Conservation (phyloP, 1,284 basidiomycete genomes). For the Boletus semigastroideus region DNA sequence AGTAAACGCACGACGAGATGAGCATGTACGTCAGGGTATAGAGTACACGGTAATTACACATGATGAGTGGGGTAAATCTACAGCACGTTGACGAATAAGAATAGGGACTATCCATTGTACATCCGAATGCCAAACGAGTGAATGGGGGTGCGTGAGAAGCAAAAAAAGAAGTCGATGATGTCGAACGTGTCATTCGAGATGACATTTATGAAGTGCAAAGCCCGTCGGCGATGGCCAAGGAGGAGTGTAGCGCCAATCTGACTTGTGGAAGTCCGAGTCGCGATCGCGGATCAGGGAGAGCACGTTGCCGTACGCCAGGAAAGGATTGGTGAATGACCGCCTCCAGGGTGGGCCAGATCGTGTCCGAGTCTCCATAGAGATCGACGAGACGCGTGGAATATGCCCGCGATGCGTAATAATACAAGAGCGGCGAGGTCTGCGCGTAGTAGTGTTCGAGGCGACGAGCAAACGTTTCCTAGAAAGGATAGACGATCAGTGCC, state of each 20-base stretch:
- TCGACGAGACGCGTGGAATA: conserved; percentile 30
- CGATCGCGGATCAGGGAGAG: conserved; percentile 5
- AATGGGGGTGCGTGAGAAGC: neutral
- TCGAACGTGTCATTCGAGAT: neutral
- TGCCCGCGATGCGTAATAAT: conserved; percentile 60
- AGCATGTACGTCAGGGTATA: conserved; percentile 9
- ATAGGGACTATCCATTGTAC: conserved; percentile 6
- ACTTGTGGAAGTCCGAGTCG: conserved; percentile 22
- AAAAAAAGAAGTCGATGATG: neutral
- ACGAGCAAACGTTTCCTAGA: conserved; percentile 80
- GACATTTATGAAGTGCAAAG: conserved; percentile 16
- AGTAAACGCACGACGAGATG: neutral
- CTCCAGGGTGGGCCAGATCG: conserved; percentile 25
- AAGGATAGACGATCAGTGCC: conserved; percentile 7
- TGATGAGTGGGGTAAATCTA: conserved; percentile 17
- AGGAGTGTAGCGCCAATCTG: conserved; percentile 13
- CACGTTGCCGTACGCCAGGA: conserved; percentile 14
- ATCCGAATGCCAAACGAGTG: conserved; percentile 11
- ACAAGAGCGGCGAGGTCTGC: conserved; percentile 81
- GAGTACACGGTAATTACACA: conserved; percentile 8
- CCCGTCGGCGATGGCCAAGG: conserved; percentile 14
- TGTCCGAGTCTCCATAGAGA: conserved; percentile 27
- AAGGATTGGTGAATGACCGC: conserved; percentile 19
- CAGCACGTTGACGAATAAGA: conserved; percentile 18
- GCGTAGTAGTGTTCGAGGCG: conserved; percentile 82